A percentile compares a stretch with the other conserved stretches of the same genome.
These are phyloP conservation scores for Vaccinium myrtillus DNA, from an alignment of 148 eudicot species.

Conservation along the genomic window DNA sequence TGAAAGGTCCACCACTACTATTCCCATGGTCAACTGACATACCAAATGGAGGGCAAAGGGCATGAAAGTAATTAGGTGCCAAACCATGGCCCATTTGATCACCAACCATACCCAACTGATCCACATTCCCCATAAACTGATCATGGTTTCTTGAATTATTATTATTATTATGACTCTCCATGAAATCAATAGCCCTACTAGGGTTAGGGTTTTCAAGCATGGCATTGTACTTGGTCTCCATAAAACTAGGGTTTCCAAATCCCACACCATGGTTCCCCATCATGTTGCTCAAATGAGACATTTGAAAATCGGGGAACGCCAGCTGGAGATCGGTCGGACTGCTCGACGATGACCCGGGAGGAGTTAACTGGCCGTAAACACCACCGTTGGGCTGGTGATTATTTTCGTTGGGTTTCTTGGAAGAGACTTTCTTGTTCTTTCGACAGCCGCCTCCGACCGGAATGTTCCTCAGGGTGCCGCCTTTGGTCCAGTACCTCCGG, in stretches of 20 bases:
- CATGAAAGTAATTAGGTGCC: constrained; percentile 19
- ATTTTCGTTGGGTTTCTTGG: constrained; percentile 2
- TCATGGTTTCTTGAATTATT: constrained; percentile 43
- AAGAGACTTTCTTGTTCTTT: constrained; percentile 26
- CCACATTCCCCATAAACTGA: constrained; percentile 45
- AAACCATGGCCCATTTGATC: constrained; percentile 25
- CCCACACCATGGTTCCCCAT: constrained; percentile 20
- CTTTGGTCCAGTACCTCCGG: constrained; percentile 31
- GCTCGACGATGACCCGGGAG: constrained; percentile 11
- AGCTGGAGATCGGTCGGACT: constrained; percentile 53
- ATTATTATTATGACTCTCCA: constrained; percentile 56
- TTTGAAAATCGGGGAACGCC: constrained; percentile 48
- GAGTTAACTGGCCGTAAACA: neutral
- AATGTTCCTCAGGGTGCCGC: constrained; percentile 24
- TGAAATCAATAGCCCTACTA: constrained; percentile 49
- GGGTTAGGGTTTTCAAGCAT: constrained; percentile 30
- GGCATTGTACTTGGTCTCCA: constrained; percentile 29
- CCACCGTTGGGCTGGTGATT: neutral
- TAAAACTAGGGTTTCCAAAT: constrained; percentile 24
- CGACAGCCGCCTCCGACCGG: constrained; percentile 29
- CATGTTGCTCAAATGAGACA: constrained; percentile 40
- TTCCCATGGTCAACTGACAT: constrained; percentile 38
- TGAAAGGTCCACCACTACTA: constrained; percentile 14
- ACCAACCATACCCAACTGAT: constrained; percentile 23
- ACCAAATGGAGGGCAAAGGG: constrained; percentile 32